Evolutionary conservation across 345 rosid genomes (phyloP).

Genomic region (Aurinia saxatilis): DNA sequence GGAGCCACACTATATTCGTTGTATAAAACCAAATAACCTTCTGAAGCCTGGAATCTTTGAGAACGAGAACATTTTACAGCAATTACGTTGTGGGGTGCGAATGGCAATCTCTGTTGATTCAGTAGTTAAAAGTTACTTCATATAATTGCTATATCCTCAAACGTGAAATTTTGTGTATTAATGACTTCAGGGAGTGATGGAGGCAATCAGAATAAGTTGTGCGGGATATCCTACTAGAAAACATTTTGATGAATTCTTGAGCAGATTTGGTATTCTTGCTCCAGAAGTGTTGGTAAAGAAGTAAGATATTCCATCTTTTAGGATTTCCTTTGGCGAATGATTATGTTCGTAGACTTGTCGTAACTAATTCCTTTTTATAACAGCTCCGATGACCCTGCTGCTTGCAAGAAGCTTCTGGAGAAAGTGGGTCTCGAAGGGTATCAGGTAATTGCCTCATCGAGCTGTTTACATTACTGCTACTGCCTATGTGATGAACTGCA

Average conservation of each 20-base stretch:
- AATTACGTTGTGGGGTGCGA: conserved; percentile 96
- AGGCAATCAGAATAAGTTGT: conserved; percentile 97
- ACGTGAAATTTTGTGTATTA: not conserved
- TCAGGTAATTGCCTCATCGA: conserved; percentile 55
- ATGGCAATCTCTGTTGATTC: conserved; percentile 5
- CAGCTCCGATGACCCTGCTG: conserved; percentile 84
- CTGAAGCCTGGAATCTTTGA: conserved; percentile 95
- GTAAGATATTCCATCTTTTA: conserved; percentile 31
- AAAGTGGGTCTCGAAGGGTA: conserved; percentile 76
- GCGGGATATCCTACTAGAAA: conserved; percentile 97
- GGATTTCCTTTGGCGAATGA: not conserved
- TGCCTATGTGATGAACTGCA: no score
- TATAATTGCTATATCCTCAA: not conserved
- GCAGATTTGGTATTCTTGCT: conserved; percentile 87
- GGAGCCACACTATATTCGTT: conserved; percentile 98
- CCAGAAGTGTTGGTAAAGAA: conserved; percentile 78
- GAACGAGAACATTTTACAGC: conserved; percentile 79
- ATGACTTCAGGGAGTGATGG: conserved; percentile 88
- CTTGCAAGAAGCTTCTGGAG: conserved; percentile 87
- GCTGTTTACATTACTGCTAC: not conserved
- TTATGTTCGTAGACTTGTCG: not conserved
- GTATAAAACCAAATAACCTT: conserved; percentile 98
- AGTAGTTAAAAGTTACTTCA: not conserved
- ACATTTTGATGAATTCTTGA: conserved; percentile 79
- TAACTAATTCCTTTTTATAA: conserved; percentile 18